Evolutionary conservation across 1,284 basidiomycete species (phyloP), one percentile per base, ranked within the genome.

Genomic region (Boletellus sp.): DNA sequence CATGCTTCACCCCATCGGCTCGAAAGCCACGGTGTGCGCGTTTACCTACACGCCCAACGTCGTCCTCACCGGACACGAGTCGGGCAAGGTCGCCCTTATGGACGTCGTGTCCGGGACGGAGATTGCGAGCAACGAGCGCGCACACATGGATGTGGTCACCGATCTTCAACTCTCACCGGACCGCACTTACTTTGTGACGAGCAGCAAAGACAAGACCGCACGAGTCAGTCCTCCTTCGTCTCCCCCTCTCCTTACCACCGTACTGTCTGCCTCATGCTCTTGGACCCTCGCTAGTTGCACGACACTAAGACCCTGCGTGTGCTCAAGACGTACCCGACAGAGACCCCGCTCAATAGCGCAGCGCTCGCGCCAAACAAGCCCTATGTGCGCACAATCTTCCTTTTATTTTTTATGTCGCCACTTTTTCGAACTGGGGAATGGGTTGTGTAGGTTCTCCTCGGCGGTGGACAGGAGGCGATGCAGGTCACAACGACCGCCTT

Each of bases 381-480:
- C 44, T 98, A 94, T 66, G 90, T 91, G 56, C 55, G 77, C 28
- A 33, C 35, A 8, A 22, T 53, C 62, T 38, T 26, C 45, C 44
- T 10, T 30, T n/a, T 19, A 5, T 3, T 6, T 16, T 39, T 6
- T 13, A 35, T 35, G 30, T 11, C 4, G 4, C 21, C 12, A 3
- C 13, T 35, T 35, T 44, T 44, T 19, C 21, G 30, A 28, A 6
- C 16, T 8, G 21, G n/a, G 18, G 16, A 55, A 35, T 5, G 33
- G 33, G 16, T 35, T 26, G 8, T 44, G 45, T 57, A 92, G 89
- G 76, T 96, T 45, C 81, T 97, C 32, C 77, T 97, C 38, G 97
- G 97, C 49, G 96, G 96, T 72, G 96, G 96, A 50, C 96, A 98
- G 73, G 96, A 98, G 68, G 96, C 96, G 10, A 97, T 96, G 94